These are phyloP conservation scores for Xylaria sp. DNA, from an alignment of 495 filamentous ascomycete species.

Conservation along the genomic window DNA sequence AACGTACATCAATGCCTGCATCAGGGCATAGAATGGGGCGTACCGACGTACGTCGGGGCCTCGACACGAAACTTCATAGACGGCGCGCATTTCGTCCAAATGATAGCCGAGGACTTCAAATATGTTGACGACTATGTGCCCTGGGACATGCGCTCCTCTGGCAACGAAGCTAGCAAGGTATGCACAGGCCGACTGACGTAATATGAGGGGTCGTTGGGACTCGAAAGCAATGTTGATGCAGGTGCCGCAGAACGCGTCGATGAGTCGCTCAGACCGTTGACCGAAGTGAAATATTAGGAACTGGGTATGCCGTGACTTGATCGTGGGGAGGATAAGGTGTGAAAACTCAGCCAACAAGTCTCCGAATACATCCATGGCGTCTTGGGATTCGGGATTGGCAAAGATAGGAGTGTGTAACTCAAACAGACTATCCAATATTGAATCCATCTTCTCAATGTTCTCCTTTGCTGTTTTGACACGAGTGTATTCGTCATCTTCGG, in stretches of 20 bases:
- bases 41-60: slow-evolving; percentile 87
- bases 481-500: slow-evolving; percentile 52
- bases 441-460: slow-evolving; percentile 90
- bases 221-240: slow-evolving; percentile 63
- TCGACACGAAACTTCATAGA: slow-evolving; percentile 71
- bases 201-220: slow-evolving; percentile 65
- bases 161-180: slow-evolving; percentile 95
- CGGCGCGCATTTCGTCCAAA: slow-evolving; percentile 68
- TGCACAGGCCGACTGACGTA: slow-evolving; percentile 84
- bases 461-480: slow-evolving; percentile 69
- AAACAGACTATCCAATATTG: slow-evolving; percentile 90
- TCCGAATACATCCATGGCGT: slow-evolving; percentile 64
- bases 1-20: slow-evolving; percentile 90
- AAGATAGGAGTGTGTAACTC: slow-evolving; percentile 77
- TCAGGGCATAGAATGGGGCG: slow-evolving; percentile 82
- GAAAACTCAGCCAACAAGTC: slow-evolving; percentile 82
- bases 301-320: slow-evolving; percentile 84
- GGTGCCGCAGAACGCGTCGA: slow-evolving; percentile 80
- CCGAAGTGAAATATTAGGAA: slow-evolving; percentile 95
- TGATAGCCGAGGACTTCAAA: slow-evolving; percentile 77
- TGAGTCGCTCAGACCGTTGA: slow-evolving; percentile 73
- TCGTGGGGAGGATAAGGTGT: slow-evolving; percentile 84
- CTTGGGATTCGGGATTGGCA: slow-evolving; percentile 54
- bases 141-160: slow-evolving; percentile 78
- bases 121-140: slow-evolving; percentile 76